Conservation (phyloP, 306 rosid genomes). For the Lotus japonicus region DNA sequence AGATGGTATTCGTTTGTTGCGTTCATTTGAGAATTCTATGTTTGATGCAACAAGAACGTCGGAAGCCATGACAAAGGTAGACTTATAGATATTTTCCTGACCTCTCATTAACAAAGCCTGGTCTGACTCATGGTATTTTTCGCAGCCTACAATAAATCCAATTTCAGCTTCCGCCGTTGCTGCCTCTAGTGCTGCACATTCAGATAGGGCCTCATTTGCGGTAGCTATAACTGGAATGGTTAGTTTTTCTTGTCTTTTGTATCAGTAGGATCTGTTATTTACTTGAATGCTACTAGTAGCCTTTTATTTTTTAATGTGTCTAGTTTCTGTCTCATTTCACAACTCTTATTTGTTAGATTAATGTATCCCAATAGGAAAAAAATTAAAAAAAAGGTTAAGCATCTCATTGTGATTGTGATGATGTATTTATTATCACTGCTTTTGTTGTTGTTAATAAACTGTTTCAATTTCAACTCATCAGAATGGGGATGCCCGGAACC, state of each 20-base stretch:
- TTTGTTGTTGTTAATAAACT: neutral
- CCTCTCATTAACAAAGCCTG: neutral
- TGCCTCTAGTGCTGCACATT: conserved; percentile 60
- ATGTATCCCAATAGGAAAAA: neutral
- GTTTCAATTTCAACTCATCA: conserved; percentile 31
- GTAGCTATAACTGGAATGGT: conserved; percentile 84
- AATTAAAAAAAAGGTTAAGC: neutral
- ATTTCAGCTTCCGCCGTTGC: conserved; percentile 53
- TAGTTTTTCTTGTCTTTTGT: conserved; percentile 29
- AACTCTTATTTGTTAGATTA: neutral
- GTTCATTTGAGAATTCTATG: conserved; percentile 61
- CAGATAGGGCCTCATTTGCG: conserved; percentile 66
- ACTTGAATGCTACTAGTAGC: neutral
- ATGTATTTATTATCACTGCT: conserved; percentile 1
- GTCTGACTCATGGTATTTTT: conserved; percentile 16
- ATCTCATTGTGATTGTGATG: neutral
- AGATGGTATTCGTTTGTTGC: conserved; percentile 59
- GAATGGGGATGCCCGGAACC: conserved; percentile 83
- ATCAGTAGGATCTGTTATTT: neutral
- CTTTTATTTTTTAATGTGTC: neutral
- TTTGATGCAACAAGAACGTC: conserved; percentile 74
- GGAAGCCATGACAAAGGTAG: conserved; percentile 82
- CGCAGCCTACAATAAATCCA: conserved; percentile 76
- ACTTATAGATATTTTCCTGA: neutral
- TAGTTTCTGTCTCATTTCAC: neutral